Base-by-base conservation (phyloP, 1,284 basidiomycete species). In the Pisolithus thermaeus region DNA sequence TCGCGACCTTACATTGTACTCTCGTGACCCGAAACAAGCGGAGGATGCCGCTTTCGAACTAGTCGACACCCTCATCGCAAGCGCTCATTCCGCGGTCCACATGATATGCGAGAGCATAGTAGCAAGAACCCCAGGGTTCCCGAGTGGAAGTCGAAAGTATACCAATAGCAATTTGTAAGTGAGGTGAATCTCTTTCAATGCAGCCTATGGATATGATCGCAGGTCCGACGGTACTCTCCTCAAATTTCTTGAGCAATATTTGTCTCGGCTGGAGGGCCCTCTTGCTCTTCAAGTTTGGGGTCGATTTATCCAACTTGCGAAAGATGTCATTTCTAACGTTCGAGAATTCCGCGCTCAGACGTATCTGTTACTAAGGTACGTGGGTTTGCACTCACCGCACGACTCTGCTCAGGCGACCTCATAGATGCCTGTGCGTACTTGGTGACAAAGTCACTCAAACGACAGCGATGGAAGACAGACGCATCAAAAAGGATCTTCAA, bases 261-360 rank as follows among this genome's bases (percentile, higher is more conserved):
- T 97, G n/a, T 71, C 72, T 20, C 80, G 86, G 6, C 70, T 99
- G 45, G 95, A 98, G 66, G 90, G 91, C 1, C 89, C 92, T 0
- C 75, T 95, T 20, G 92, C 92, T 1, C 76, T 92, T 4, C 96
- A 98, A 70, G 90, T 97, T 7, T 98, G 96, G 95, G 72, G 73
- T 49, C 79, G 89, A 18, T 86, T 88, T 61, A 75, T 92, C 56
- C 79, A 85, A 35, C 75, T 98, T 32, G 81, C 85, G 8, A 93
- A 90, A 63, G 95, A 97, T 28, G 70, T 95, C 18, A 69, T 83
- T 11, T 75, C 76, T 47, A 78, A 75, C 58, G 69, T 82, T 46
- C 74, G 81, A 55, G 78, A 85, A 48, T 81, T 83, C 72, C 85
- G 83, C 56, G 60, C 74, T 0, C 85, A 91, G 56, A 78, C 87